phyloP scores from a whole-genome alignment of 345 rosid species.

The Angophora floribunda region DNA sequence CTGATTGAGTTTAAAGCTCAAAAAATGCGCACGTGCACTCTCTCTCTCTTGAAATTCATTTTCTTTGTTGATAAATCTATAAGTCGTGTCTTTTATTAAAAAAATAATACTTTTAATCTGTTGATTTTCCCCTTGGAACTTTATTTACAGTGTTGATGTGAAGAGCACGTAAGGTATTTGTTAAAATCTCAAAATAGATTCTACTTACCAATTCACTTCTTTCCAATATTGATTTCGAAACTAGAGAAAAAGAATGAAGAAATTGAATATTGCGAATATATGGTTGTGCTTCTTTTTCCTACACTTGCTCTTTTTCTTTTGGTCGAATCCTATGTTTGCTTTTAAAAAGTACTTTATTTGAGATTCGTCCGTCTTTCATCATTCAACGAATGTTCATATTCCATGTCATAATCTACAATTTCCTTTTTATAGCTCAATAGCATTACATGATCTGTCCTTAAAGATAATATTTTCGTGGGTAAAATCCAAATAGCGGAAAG shows the following conservation, averaged over 20 bases:
- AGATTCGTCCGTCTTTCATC: background rate
- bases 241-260: background rate
- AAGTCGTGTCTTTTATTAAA: fast-evolving
- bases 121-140: background rate
- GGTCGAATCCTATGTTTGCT: background rate
- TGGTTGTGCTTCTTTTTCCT: background rate
- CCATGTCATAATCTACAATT: background rate
- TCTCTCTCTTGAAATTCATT: fast-evolving
- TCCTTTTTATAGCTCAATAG: background rate
- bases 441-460: background rate
- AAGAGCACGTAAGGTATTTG: background rate
- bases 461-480: background rate
- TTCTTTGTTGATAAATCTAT: background rate
- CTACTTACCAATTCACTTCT: background rate
- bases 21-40: fast-evolving
- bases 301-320: too few relatives aligned
- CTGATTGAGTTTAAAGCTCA: background rate
- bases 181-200: background rate
- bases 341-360: background rate
- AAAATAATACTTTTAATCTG: background rate
- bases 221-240: background rate
- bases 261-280: background rate
- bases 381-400: background rate
- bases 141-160: background rate
- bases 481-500: background rate